These are phyloP conservation scores for Tothia fuscella DNA, from an alignment of 2,329 filamentous ascomycete genomes.

Conservation along the genomic window DNA sequence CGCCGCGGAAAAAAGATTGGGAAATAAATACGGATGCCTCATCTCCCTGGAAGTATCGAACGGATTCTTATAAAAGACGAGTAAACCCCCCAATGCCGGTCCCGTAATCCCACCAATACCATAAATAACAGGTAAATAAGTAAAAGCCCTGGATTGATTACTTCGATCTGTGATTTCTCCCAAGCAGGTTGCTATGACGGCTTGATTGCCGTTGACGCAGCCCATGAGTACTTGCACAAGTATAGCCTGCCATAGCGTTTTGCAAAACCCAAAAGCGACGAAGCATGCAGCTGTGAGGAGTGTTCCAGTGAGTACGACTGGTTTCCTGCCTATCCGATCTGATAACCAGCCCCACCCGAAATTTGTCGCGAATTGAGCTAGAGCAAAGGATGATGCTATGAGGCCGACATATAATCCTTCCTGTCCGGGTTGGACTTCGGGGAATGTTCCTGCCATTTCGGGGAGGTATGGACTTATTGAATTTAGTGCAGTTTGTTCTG, in stretches of 20 bases:
- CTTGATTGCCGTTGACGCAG: slow-evolving; percentile 86
- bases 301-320: slow-evolving; percentile 71
- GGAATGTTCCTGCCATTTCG: slow-evolving; percentile 79
- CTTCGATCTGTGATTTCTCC: slow-evolving; percentile 91
- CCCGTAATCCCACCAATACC: slow-evolving; percentile 88
- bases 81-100: slow-evolving; percentile 74
- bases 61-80: slow-evolving; percentile 55
- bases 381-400: slow-evolving; percentile 80
- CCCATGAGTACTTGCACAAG: slow-evolving; percentile 85
- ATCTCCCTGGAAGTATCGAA: slow-evolving; percentile 39
- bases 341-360: slow-evolving; percentile 83
- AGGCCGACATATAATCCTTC: slow-evolving; percentile 82
- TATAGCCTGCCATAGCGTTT: slow-evolving; percentile 70
- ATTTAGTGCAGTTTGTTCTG: slow-evolving; percentile 93
- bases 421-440: slow-evolving; percentile 57
- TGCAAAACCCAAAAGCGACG: slow-evolving; percentile 75
- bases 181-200: slow-evolving; percentile 82
- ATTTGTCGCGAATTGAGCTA: slow-evolving; percentile 86
- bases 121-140: slow-evolving; percentile 92
- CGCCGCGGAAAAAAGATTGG: slow-evolving; percentile 66
- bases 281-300: slow-evolving; percentile 74
- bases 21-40: slow-evolving; percentile 69
- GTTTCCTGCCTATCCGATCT: slow-evolving; percentile 68
- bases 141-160: slow-evolving; percentile 89
- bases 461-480: slow-evolving; percentile 93